These are phyloP conservation scores for Dunaliella primolecta DNA, from an alignment of 139 green algal species.

Conservation along the genomic window DNA sequence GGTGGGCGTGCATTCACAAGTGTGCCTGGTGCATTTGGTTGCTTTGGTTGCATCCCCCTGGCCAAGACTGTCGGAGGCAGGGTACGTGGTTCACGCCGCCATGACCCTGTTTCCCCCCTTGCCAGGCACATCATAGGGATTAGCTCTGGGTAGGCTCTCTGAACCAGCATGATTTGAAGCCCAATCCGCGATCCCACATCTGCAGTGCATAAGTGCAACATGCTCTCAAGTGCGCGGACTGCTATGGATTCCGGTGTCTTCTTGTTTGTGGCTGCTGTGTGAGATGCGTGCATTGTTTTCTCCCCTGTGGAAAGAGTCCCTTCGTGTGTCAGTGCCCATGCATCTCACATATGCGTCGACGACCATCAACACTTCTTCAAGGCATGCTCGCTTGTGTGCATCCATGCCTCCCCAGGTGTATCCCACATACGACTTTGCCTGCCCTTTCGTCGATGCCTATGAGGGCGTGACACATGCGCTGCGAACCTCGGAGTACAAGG, in stretches of 20 bases:
- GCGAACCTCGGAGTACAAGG: slow-evolving; percentile 93
- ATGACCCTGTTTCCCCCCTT: background rate
- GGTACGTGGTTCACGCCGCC: background rate
- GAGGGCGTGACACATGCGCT: slow-evolving; percentile 97
- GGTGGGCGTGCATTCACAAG: too few species aligned
- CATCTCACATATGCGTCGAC: too few species aligned
- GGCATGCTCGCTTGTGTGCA: background rate
- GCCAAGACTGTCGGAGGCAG: background rate
- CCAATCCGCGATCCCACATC: slow-evolving; percentile 32
- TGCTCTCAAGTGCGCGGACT: too few species aligned
- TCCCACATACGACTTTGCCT: slow-evolving; percentile 98
- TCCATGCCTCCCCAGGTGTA: slow-evolving; percentile 84
- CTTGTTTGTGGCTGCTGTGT: too few species aligned
- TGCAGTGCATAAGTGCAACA: too few species aligned
- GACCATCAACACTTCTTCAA: too few species aligned
- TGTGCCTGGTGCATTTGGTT: too few species aligned
- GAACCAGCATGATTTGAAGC: slow-evolving; percentile 22
- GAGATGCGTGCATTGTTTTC: too few species aligned
- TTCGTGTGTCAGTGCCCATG: background rate
- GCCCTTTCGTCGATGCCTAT: slow-evolving; percentile 89
- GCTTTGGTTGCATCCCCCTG: too few species aligned
- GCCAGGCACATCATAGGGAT: slow-evolving; percentile 2
- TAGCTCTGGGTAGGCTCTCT: slow-evolving; percentile 28
- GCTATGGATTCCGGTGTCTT: too few species aligned
- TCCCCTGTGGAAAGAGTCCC: too few species aligned